A percentile compares a stretch with the other conserved stretches of the same genome.
phyloP scores from a whole-genome alignment of 2,329 filamentous ascomycete species.

The Xylariaceae sp. region DNA sequence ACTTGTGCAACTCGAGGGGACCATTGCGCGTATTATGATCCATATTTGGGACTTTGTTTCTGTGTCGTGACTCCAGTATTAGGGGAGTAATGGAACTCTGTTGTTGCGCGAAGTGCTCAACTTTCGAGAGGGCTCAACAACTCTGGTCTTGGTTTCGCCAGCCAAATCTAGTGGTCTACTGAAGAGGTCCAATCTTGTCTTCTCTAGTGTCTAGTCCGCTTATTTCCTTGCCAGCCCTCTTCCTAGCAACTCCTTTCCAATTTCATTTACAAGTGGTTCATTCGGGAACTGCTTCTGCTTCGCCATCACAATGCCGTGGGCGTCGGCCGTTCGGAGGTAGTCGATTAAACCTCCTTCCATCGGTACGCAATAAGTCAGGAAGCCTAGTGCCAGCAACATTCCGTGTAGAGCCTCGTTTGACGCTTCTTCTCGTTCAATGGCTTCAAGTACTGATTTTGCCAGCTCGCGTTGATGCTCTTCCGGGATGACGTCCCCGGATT shows the following conservation, averaged over 20 bases:
- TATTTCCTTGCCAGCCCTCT: slow-evolving; percentile 40
- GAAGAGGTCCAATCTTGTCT: no score
- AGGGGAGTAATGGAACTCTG: no score
- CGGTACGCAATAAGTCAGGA: slow-evolving; percentile 67
- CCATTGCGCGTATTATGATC: no score
- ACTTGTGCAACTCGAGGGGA: no score
- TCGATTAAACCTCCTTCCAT: slow-evolving; percentile 73
- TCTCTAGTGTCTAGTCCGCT: neutral
- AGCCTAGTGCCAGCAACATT: slow-evolving; percentile 70
- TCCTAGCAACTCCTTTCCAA: slow-evolving; percentile 47
- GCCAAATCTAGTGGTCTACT: no score
- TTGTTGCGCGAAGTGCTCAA: no score
- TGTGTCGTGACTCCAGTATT: no score
- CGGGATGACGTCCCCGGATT: slow-evolving; percentile 54
- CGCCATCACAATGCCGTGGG: slow-evolving; percentile 55
- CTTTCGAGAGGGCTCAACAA: no score
- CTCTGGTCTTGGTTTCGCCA: no score
- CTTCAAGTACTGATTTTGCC: slow-evolving; percentile 75
- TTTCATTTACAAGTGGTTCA: slow-evolving; percentile 52
- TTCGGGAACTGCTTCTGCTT: slow-evolving; percentile 55
- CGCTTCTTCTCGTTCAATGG: slow-evolving; percentile 52
- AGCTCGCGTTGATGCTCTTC: slow-evolving; percentile 76
- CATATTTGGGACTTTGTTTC: no score
- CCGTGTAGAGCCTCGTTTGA: slow-evolving; percentile 73
- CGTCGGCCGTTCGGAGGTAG: slow-evolving; percentile 74